Percentiles rank a stretch among this genome's conserved stretches.
phyloP scores from a whole-genome alignment of 192 early-diverging fungal genomes.

The Backusella parvicylindrica region DNA sequence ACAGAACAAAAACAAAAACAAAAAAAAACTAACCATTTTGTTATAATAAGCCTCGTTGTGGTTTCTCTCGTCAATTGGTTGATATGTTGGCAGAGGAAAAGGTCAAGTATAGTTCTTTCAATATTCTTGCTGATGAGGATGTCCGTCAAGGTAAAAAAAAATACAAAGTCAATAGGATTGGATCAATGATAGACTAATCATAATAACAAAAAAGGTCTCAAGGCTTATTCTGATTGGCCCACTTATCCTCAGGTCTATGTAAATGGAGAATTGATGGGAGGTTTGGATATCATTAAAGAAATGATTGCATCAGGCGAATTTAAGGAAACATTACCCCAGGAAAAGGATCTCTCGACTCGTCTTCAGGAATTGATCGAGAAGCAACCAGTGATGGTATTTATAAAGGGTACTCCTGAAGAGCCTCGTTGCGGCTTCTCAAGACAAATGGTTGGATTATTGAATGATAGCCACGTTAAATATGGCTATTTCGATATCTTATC shows the following conservation, averaged over 20 bases:
- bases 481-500: constrained; percentile 91
- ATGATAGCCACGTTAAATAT: constrained; percentile 70
- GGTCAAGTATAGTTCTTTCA: constrained; percentile 79
- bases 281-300: constrained; percentile 87
- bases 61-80: constrained; percentile 83
- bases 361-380: constrained; percentile 66
- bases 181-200: background rate
- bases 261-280: constrained; percentile 95
- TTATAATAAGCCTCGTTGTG: constrained; percentile 76
- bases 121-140: constrained; percentile 88
- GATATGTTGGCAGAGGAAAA: constrained; percentile 74
- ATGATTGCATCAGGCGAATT: constrained; percentile 92
- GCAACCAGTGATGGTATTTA: constrained; percentile 89
- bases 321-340: constrained; percentile 71
- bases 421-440: constrained; percentile 95
- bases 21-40: constrained; percentile 13
- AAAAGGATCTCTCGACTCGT: constrained; percentile 72
- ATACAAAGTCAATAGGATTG: constrained; percentile 37
- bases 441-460: constrained; percentile 74
- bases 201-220: constrained; percentile 4
- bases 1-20: background rate
- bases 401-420: constrained; percentile 89
- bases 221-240: constrained; percentile 71
- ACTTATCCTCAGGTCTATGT: constrained; percentile 96
- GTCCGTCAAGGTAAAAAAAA: constrained; percentile 89